Conservation (phyloP, 352 stramenopile genomes). For the Globisporangium okanoganense region DNA sequence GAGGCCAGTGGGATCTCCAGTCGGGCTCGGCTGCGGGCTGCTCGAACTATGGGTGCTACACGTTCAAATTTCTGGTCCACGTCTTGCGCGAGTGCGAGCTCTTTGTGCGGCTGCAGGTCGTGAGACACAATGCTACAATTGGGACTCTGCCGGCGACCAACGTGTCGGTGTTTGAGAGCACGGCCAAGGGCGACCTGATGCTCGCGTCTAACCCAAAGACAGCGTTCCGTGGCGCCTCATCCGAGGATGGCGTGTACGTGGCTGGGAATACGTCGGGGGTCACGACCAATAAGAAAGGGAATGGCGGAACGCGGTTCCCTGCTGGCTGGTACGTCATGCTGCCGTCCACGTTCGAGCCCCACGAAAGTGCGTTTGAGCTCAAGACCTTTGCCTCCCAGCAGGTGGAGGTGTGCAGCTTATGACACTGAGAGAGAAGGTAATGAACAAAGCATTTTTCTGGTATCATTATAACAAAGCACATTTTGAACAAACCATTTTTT, state of each 20-base stretch:
- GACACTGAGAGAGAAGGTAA: constrained; percentile 1
- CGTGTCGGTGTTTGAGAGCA: constrained; percentile 68
- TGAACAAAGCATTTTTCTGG: too few relatives aligned
- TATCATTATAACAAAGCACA: too few relatives aligned
- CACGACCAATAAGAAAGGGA: constrained; percentile 26
- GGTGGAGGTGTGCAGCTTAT: constrained; percentile 35
- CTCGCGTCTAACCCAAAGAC: constrained; percentile 58
- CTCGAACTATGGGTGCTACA: constrained; percentile 79
- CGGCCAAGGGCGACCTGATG: constrained; percentile 44
- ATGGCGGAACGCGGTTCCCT: constrained; percentile 20
- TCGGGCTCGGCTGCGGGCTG: constrained; percentile 64
- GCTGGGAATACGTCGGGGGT: constrained; percentile 52
- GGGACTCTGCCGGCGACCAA: constrained; percentile 49
- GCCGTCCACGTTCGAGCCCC: constrained; percentile 74
- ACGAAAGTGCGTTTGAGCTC: constrained; percentile 52
- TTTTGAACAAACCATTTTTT: too few relatives aligned
- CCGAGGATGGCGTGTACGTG: constrained; percentile 50
- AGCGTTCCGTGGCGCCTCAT: constrained; percentile 50
- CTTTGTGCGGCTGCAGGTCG: constrained; percentile 47
- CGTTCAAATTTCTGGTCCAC: constrained; percentile 72
- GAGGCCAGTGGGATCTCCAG: constrained; percentile 46
- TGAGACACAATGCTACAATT: constrained; percentile 9
- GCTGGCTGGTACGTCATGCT: constrained; percentile 68
- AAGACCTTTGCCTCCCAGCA: constrained; percentile 43
- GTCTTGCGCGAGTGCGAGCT: constrained; percentile 46